Evolutionary conservation across 176 grass and related monocot species (phyloP), one percentile per base, ranked within the genome.

Genomic region (Urochloa ruziziensis): DNA sequence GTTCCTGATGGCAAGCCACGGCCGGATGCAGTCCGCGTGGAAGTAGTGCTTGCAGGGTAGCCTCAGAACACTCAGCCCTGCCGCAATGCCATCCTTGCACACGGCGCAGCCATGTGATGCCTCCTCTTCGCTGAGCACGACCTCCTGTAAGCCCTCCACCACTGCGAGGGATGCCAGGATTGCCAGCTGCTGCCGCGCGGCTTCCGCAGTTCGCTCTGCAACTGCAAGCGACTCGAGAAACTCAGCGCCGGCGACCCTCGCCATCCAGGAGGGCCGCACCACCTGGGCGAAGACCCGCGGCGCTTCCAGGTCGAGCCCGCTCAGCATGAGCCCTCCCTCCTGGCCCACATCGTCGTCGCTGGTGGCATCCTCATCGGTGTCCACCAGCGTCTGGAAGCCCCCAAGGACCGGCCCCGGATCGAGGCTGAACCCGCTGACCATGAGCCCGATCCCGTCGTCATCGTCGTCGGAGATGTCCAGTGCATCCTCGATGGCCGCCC

Each of bases 41-140:
- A 92, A 95, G 62, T 83, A 88, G 40, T 95, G 93, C 17, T 79
- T 83, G 88, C 93, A 95, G 17, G 90, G 93, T 54, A 95, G 86
- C 80, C 56, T 33, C 10, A 85, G 40, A 21, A 80, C 74, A 0
- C 67, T 46, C 40, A 90, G 73, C 44, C 56, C 73, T 0, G 68
- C 23, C 11, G 17, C 18, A 25, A 95, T 63, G 27, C 51, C 79
- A n/a, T 95, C 90, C 69, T 92, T 92, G 69, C 93, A 95, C 76
- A 95, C 85, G 4, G 93, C 88, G 56, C 88, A 95, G 17, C 62
- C 82, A 23, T 44, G 34, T 0, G 59, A 5, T 33, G 58, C 81
- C 52, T 87, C 84, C 47, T 88, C 85, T 13, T 77, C 75, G 2
- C 74, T 67, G 23, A 90, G 69, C 0, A 34, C 47, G 3, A 80